Conservation (phyloP, 2,329 filamentous ascomycete species). For the Tricladium varicosporioides region DNA sequence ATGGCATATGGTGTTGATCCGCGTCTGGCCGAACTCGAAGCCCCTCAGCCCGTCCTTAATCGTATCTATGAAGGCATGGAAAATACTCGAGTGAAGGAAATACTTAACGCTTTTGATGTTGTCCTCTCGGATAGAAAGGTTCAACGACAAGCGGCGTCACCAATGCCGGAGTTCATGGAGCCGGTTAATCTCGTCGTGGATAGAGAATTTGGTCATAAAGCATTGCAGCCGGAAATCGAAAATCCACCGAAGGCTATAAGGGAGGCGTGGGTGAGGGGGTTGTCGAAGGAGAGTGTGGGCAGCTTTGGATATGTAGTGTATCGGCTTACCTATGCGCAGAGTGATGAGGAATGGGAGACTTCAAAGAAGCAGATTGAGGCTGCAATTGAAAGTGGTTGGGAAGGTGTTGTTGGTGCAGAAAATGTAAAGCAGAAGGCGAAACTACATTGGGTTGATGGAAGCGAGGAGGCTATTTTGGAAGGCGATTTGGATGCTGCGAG, state of each 20-base stretch:
- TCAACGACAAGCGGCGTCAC: background rate
- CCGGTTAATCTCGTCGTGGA: constrained; percentile 14
- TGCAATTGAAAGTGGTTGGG: constrained; percentile 18
- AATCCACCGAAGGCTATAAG: constrained; percentile 7
- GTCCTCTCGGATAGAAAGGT: background rate
- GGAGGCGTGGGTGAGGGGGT: constrained; percentile 19
- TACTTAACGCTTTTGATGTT: background rate
- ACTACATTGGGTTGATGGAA: constrained; percentile 24
- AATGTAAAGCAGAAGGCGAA: constrained; percentile 17
- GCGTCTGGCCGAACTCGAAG: constrained; percentile 4
- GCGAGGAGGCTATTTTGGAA: constrained; percentile 18
- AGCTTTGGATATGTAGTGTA: constrained; percentile 24
- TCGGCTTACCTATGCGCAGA: constrained; percentile 17
- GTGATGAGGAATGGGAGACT: constrained; percentile 18
- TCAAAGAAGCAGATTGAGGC: constrained; percentile 9
- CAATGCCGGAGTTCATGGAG: constrained; percentile 19
- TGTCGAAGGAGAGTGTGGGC: constrained; percentile 10
- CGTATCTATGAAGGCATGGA: constrained; percentile 15
- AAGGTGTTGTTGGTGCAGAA: constrained; percentile 14
- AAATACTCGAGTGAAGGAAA: background rate
- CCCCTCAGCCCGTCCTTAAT: constrained; percentile 11
- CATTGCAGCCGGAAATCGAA: constrained; percentile 15
- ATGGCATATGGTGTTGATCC: constrained; percentile 13
- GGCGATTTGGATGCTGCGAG: constrained; percentile 22
- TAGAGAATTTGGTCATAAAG: constrained; percentile 20